Base-by-base conservation (phyloP, 345 rosid genomes). In the Pelargonium nanum region DNA sequence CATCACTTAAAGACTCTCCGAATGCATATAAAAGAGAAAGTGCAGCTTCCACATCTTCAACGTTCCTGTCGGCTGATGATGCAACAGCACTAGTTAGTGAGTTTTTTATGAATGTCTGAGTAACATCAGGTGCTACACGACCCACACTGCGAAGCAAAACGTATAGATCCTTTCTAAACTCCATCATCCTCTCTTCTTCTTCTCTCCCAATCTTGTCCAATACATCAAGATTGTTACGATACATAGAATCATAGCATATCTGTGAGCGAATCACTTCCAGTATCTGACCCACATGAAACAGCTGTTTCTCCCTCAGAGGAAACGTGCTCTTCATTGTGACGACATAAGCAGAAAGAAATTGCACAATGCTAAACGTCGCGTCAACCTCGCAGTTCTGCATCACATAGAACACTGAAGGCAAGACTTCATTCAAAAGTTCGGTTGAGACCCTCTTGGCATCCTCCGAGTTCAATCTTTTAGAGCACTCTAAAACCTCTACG, bases 11-110 rank as follows among this genome's bases (percentile, higher is more conserved):
- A 23, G 97, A 78, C 79, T 93, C 97, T 60, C 99, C 96, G 59
- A 87, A 67, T 9, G 99, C 91, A 73, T 81, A 83, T 63, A 93
- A 75, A 71, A 93, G 96, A 40, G 99, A 85, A 73, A 93, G 88
- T 4, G 97, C 91, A 57, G 90, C 99, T 80, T 93, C 99, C 61
- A 89, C 96, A 74, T 89, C 85, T 81, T 93, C 99, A 23, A 85
- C 88, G 67, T 85, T 85, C 72, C 78, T 77, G 62, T 84, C 89
- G 0, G 87, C 70, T 2, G 87, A 67, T 23, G 85, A 87, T 61
- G 78, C 54, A 66, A 82, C 83, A 64, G 85, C 84, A 59, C 65
- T 78, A 62, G 68, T 84, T 53, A 93, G 70, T 52, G 99, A 78
- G 73, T 81, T 89, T 56, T 85, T 80, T 48, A 93, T 85, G 62